Evolutionary conservation across 352 stramenopile genomes (phyloP).

Genomic region (Globisporangium cylindrosporum): DNA sequence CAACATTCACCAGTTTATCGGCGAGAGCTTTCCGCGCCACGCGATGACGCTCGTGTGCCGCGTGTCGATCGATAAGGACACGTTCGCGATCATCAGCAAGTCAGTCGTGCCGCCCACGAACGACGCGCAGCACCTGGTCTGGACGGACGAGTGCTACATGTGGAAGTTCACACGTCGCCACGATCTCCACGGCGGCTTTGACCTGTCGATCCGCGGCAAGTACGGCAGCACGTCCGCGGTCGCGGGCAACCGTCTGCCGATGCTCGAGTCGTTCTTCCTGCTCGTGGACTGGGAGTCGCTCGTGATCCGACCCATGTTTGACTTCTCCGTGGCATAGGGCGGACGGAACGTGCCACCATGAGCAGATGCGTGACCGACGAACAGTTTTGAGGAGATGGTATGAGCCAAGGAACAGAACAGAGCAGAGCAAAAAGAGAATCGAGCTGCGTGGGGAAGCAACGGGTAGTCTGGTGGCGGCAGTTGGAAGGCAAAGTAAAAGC

Average conservation of each 20-base stretch:
- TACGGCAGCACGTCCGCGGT: constrained; percentile 83
- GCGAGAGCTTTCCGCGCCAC: constrained; percentile 81
- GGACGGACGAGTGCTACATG: constrained; percentile 86
- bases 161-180: constrained; percentile 68
- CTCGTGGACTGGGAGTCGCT: constrained; percentile 85
- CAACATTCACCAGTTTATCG: constrained; percentile 88
- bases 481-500: background rate
- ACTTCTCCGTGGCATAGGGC: constrained; percentile 42
- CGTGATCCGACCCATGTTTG: constrained; percentile 75
- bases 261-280: constrained; percentile 85
- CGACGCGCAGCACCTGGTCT: constrained; percentile 84
- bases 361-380: background rate
- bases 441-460: background rate
- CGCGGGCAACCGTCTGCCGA: constrained; percentile 74
- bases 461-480: background rate
- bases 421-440: background rate
- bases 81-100: constrained; percentile 80
- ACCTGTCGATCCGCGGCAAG: constrained; percentile 71
- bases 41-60: constrained; percentile 80
- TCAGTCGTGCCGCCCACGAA: constrained; percentile 74
- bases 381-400: background rate
- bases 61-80: constrained; percentile 82
- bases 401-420: background rate
- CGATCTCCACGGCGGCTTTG: constrained; percentile 61
- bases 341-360: background rate